Conservation (phyloP, 2,329 filamentous ascomycete species). For the Aspergillus novoparasiticus region DNA sequence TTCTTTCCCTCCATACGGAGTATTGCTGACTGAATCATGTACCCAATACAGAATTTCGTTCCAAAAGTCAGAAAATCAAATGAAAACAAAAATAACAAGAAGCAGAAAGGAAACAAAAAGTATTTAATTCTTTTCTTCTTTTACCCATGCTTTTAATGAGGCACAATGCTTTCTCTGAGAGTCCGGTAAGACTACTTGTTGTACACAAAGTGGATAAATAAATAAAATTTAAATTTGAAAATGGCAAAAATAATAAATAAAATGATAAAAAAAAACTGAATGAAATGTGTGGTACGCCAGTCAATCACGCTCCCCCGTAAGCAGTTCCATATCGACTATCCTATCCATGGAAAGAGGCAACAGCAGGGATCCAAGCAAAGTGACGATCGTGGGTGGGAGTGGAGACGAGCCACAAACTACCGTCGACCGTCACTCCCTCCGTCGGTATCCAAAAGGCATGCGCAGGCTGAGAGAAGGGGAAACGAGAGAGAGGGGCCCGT, state of each 20-base stretch:
- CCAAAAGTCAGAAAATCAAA: not conserved
- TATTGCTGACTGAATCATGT: not conserved
- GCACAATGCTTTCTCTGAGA: constrained; percentile 5
- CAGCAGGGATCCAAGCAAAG: constrained; percentile 19
- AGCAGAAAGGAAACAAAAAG: not conserved
- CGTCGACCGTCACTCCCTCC: constrained; percentile 22
- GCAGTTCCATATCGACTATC: constrained; percentile 23
- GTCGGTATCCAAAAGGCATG: constrained; percentile 19
- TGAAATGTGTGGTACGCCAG: not conserved
- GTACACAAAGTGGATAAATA: not conserved
- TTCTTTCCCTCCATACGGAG: not conserved
- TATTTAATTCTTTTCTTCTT: not conserved
- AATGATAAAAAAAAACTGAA: not conserved
- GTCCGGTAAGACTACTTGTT: constrained; percentile 15
- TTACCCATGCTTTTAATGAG: not conserved
- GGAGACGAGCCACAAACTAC: constrained; percentile 27
- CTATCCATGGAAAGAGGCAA: constrained; percentile 21
- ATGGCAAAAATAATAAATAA: not conserved
- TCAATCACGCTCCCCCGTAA: constrained; percentile 12
- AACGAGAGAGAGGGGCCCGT: constrained; percentile 13
- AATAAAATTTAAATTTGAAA: no score
- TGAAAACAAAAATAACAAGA: not conserved
- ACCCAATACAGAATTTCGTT: not conserved
- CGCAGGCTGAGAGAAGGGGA: constrained; percentile 9
- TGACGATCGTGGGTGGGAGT: constrained; percentile 29